Evolutionary conservation across 495 filamentous ascomycete genomes (phyloP), one percentile per base, ranked within the genome.

Genomic region (Tricharina praecox): DNA sequence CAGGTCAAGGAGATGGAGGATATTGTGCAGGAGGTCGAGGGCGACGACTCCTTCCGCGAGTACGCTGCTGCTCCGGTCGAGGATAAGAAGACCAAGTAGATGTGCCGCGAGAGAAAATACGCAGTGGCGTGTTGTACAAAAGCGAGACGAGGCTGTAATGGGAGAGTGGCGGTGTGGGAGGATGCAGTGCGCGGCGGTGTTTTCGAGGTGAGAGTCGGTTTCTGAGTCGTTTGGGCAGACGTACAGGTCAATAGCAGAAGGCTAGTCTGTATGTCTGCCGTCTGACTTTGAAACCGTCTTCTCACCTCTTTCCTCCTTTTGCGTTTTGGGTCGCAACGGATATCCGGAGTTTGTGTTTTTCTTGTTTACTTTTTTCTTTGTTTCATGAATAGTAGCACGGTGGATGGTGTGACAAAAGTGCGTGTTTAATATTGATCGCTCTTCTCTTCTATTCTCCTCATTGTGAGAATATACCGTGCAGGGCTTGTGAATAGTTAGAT

Each of bases 1-100:
- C 86, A 94, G 67, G 70, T 70, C 32, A 71, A 74, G 59, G 85
- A 88, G 66, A 92, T 92, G 81, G 88, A 95, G 67, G 70, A 71
- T 51, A 76, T 88, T 34, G 72, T 87, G 49, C 72, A 79, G 63
- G 75, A 79, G 51, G 82, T 94, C 1, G 88, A 96, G 65, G 88
- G 88, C 26, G 74, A 77, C 21, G 88, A 35, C 9, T 2, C 32
- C 4, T 60, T 51, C 40, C 52, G 58, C 18, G 58, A 60, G 42
- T 61, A 61, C 44, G 57, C 48, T 4, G 41, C 38, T 5, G 10
- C 15, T n/a, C n/a, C n/a, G n/a, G n/a, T n/a, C n/a, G 52, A 51
- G 18, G 23, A 45, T 7, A 49, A 55, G 45, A 59, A 59, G 35
- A 48, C 45, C 4, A 58, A 56, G 48, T 47, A 58, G 23, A 53